Evolutionary conservation across 805 yeast genomes (phyloP).

Genomic region (Naumovozyma castellii): DNA sequence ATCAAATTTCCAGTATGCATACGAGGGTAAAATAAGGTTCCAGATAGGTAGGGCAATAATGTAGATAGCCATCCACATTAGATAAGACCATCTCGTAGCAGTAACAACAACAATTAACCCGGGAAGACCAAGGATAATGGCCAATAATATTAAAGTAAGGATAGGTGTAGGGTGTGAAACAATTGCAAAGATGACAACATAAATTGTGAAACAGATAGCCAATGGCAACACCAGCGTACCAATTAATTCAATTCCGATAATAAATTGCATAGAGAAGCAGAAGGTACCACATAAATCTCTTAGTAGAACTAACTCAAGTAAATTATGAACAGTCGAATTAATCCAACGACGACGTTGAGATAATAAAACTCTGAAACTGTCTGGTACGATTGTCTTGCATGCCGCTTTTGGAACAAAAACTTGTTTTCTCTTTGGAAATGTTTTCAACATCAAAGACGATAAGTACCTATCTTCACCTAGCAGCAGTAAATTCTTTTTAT

Average conservation of each 20-base stretch:
- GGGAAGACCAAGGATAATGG: constrained; percentile 74
- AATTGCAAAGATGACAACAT: constrained; percentile 64
- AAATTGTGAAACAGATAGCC: constrained; percentile 73
- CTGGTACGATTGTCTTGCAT: constrained; percentile 88
- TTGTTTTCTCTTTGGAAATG: constrained; percentile 85
- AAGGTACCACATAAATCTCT: constrained; percentile 89
- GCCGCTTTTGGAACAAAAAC: constrained; percentile 83
- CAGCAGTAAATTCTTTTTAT: constrained; percentile 72
- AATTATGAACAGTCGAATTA: constrained; percentile 86
- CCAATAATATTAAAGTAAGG: constrained; percentile 67
- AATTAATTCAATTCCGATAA: constrained; percentile 69
- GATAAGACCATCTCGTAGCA: constrained; percentile 60
- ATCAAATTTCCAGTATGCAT: constrained; percentile 91
- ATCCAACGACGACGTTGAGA: constrained; percentile 97
- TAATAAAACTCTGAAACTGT: constrained; percentile 61
- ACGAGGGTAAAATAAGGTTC: constrained; percentile 80
- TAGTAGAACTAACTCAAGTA: constrained; percentile 77
- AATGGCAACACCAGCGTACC: constrained; percentile 87
- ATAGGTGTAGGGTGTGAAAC: constrained; percentile 68
- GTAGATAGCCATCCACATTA: constrained; percentile 73
- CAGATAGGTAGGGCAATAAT: constrained; percentile 80
- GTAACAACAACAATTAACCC: constrained; percentile 74
- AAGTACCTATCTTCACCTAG: constrained; percentile 87
- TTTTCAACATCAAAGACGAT: constrained; percentile 74
- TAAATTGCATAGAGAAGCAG: constrained; percentile 92